Evolutionary conservation across 148 eudicot genomes (phyloP).

Genomic region (Camellia granthamiana): DNA sequence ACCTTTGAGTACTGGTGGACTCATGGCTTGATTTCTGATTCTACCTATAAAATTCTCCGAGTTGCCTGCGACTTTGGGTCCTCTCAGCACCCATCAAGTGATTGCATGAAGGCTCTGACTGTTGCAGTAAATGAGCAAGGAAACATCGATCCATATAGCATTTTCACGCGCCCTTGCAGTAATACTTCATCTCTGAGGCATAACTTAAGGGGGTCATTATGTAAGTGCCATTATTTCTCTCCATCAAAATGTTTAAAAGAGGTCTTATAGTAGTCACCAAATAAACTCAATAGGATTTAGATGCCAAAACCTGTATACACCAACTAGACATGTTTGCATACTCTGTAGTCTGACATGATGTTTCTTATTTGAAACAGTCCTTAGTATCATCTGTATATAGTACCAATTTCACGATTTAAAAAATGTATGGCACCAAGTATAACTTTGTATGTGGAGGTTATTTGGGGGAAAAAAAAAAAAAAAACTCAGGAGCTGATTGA

Average conservation of each 20-base stretch:
- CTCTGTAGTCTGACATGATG: background rate
- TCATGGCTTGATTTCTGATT: conserved; percentile 80
- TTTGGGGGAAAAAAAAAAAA: background rate
- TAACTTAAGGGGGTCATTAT: conserved; percentile 64
- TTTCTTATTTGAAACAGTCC: background rate
- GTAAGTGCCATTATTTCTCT: conserved; percentile 40
- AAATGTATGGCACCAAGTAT: background rate
- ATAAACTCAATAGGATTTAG: background rate
- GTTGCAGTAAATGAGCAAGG: conserved; percentile 64
- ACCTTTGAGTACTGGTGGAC: conserved; percentile 98
- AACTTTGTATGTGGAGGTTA: background rate
- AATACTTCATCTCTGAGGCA: conserved; percentile 38
- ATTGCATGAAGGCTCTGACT: conserved; percentile 48
- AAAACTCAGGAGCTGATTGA: background rate
- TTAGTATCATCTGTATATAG: background rate
- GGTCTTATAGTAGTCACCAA: background rate
- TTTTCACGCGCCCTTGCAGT: conserved; percentile 67
- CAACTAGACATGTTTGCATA: background rate
- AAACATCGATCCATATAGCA: conserved; percentile 86
- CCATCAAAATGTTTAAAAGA: background rate
- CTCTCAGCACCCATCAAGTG: conserved; percentile 61
- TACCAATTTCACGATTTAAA: background rate
- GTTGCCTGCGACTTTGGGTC: conserved; percentile 56
- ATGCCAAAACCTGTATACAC: background rate
- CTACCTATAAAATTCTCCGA: conserved; percentile 60